Percentiles rank a stretch among this genome's conserved stretches.
Evolutionary conservation across 2,329 filamentous ascomycete genomes (phyloP).

Genomic region (Leptographium wingfieldii): DNA sequence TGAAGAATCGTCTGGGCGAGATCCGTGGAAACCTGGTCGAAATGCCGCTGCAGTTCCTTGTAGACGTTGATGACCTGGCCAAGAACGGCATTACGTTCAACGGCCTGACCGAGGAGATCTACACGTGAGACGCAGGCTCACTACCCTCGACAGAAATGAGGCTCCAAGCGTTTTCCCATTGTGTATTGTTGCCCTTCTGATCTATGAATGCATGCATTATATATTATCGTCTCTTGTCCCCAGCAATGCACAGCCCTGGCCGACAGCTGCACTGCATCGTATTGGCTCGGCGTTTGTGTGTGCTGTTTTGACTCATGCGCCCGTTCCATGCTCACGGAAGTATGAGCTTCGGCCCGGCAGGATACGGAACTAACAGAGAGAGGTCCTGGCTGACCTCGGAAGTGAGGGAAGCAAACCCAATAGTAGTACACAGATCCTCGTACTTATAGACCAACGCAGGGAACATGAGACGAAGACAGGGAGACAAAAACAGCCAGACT

Average conservation of each 20-base stretch:
- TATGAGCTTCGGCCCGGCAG: neutral
- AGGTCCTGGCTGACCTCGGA: neutral
- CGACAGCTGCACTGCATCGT: no score
- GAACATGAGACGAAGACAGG: neutral
- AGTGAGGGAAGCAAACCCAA: neutral
- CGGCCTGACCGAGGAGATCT: constrained; percentile 57
- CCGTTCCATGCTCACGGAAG: neutral
- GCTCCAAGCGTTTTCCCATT: no score
- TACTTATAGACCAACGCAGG: neutral
- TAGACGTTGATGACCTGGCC: constrained; percentile 71
- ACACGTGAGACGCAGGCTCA: constrained; percentile 35
- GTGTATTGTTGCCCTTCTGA: neutral
- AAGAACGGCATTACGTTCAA: constrained; percentile 67
- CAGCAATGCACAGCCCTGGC: neutral
- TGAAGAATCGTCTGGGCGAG: constrained; percentile 52
- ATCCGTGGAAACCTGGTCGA: constrained; percentile 66
- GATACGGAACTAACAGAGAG: neutral
- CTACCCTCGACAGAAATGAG: no score
- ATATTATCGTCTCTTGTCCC: neutral
- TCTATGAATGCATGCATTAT: neutral
- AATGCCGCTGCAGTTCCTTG: constrained; percentile 83
- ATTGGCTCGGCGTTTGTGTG: neutral
- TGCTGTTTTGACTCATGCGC: neutral
- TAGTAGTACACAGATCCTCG: neutral
- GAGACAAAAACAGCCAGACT: neutral